Evolutionary conservation across 2,329 filamentous ascomycete species (phyloP), one percentile per base, ranked within the genome.

Genomic region (Hymenoscyphus albidus): DNA sequence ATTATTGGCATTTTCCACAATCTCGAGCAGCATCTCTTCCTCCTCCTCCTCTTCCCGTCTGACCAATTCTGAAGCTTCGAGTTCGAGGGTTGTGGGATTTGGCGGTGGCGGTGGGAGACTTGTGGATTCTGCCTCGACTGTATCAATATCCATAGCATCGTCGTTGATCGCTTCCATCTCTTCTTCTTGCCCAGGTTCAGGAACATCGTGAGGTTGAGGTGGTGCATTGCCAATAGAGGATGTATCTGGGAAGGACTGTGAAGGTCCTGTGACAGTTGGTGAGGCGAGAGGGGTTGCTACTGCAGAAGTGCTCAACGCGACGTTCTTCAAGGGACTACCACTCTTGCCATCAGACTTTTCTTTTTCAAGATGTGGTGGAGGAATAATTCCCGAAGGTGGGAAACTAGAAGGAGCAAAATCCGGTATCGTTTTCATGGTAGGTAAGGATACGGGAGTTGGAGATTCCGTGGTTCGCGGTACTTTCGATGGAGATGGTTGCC

Each of bases 401-500:
- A 66, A 58, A 22, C 61, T 65, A 58, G 71, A 67, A 6, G 48
- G 38, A 14, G 57, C 55, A 40, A 70, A 31, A 59, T 65, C 44
- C 35, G 69, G 65, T 14, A 67, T 65, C 2, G 64, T 56, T 10
- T 63, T 61, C 32, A 68, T 63, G 12, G 48, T 44, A 31, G 69
- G 65, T 42, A 64, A 31, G 18, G 65, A 58, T 18, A 51, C 27
- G 31, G 59, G 65, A 39, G 63, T 58, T 48, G 69, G 70, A n/a
- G 68, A 71, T 35, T 16, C 38, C 1, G 67, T 62, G 44, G 69
- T 66, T 56, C 67, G 60, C 13, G 69, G 66, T 31, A 48, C 70
- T 70, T 69, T 77, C 64, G 69, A 74, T 66, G 71, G 76, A 62
- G 67, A 71, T 16, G 64, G 72, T 70, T 70, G 67, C 70, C 62